Evolutionary conservation across 208 protist species (phyloP).

Genomic region (Trypanosoma avium): DNA sequence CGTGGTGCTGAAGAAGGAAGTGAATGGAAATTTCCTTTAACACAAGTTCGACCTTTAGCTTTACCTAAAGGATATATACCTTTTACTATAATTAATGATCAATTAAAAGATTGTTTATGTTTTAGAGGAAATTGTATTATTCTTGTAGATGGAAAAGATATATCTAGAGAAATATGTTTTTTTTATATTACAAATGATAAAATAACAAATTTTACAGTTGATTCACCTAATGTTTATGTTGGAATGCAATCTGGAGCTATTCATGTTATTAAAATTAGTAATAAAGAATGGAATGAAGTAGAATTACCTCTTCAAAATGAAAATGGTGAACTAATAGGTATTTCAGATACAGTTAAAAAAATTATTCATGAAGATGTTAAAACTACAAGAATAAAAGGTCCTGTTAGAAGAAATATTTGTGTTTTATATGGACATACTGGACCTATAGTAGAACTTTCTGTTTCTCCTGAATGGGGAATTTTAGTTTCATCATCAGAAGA

Average conservation of each 20-base stretch:
- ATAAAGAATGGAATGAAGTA: slow-evolving; percentile 18
- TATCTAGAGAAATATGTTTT: slow-evolving; percentile 19
- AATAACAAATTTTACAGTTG: slow-evolving; percentile 15
- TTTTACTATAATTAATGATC: slow-evolving; percentile 29
- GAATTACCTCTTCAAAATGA: slow-evolving; percentile 12
- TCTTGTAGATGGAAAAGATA: slow-evolving; percentile 32
- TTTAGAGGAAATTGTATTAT: slow-evolving; percentile 18
- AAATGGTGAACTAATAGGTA: not conserved
- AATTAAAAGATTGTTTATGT: slow-evolving; percentile 26
- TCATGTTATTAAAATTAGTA: slow-evolving; percentile 21
- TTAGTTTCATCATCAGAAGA: slow-evolving; percentile 33
- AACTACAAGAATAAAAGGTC: not conserved
- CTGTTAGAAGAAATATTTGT: slow-evolving; percentile 9
- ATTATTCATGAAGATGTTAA: slow-evolving; percentile 1
- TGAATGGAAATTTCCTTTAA: slow-evolving; percentile 23
- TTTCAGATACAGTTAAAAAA: slow-evolving; percentile 4
- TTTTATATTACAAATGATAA: slow-evolving; percentile 22
- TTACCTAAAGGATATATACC: slow-evolving; percentile 24
- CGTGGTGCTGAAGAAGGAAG: slow-evolving; percentile 16
- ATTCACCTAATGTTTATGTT: slow-evolving; percentile 27
- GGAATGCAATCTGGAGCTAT: slow-evolving; percentile 35
- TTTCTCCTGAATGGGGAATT: slow-evolving; percentile 32
- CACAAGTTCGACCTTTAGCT: slow-evolving; percentile 11
- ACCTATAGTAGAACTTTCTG: slow-evolving; percentile 19
- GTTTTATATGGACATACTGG: slow-evolving; percentile 34